Percentiles rank a stretch among this genome's conserved stretches.
phyloP scores from a whole-genome alignment of 2,329 filamentous ascomycete genomes.

The Chaetomiaceae sp. region DNA sequence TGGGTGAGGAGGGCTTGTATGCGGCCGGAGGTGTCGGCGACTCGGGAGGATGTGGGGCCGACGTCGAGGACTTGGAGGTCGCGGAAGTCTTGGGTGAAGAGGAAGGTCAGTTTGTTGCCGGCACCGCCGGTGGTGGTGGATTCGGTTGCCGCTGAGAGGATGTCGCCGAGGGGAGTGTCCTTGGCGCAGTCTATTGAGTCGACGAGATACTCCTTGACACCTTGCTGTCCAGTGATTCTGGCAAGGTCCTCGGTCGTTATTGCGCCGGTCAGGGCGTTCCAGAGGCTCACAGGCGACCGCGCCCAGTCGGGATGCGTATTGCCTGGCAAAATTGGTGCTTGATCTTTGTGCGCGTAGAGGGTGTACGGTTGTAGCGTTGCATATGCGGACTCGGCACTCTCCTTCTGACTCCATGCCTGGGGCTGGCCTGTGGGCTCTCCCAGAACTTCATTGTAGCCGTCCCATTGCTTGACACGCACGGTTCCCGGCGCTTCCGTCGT shows the following conservation, averaged over 20 bases:
- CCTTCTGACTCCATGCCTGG: slow-evolving; percentile 43
- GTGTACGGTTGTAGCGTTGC: slow-evolving; percentile 43
- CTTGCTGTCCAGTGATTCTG: slow-evolving; percentile 41
- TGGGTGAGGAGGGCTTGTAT: slow-evolving; percentile 37
- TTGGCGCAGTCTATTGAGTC: slow-evolving; percentile 50
- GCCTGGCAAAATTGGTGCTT: background rate
- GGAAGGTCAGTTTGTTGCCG: slow-evolving; percentile 43
- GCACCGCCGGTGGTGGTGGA: slow-evolving; percentile 12
- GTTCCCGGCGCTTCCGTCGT: slow-evolving; percentile 33
- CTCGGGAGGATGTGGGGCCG: slow-evolving; percentile 23
- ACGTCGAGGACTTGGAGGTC: slow-evolving; percentile 34
- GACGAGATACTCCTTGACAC: slow-evolving; percentile 44
- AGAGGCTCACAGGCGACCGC: slow-evolving; percentile 36
- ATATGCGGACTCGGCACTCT: slow-evolving; percentile 37
- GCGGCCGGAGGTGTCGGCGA: slow-evolving; percentile 45
- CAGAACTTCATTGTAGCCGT: slow-evolving; percentile 51
- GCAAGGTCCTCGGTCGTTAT: slow-evolving; percentile 43
- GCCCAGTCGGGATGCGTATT: slow-evolving; percentile 6
- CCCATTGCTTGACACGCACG: slow-evolving; percentile 50
- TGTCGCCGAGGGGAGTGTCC: slow-evolving; percentile 41
- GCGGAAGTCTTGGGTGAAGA: slow-evolving; percentile 43
- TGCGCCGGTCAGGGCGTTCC: slow-evolving; percentile 47
- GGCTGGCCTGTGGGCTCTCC: slow-evolving; percentile 40
- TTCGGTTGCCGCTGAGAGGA: slow-evolving; percentile 30
- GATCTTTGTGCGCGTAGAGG: slow-evolving; percentile 22